Base-by-base conservation (phyloP, 495 filamentous ascomycete species). In the Bombardia bombarda region DNA sequence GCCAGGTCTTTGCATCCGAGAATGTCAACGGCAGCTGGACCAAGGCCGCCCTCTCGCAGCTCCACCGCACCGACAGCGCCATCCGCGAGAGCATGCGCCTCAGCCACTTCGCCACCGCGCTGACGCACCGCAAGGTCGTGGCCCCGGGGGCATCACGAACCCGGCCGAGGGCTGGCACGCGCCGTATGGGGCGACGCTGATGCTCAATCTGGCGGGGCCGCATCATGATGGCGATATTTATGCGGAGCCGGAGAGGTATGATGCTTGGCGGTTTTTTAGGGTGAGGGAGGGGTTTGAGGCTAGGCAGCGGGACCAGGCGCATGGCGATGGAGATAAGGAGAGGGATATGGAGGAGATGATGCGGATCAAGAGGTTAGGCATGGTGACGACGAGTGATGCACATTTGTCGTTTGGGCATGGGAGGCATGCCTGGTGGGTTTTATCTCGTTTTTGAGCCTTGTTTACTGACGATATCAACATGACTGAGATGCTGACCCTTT, bases 331-430 rank as follows among this genome's bases (percentile, higher is more conserved):
- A 10, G 16, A 20, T 0, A 37, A 52, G 35, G 30, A 39, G 26
- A 36, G 32, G 19, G 43, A 53, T 19, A 16, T 28, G 2, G 60
- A 56, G 10, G 62, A 63, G 26, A 50, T 38, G 12, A 16, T 63
- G 25, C 30, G 46, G 31, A 32, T 55, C 4, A 54, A 50, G 47
- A 50, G 52, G 44, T 16, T 61, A 21, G 59, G 61, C 7, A 55
- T 66, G 61, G 61, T 65, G 14, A 65, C 61, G 13, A 65, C 61
- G 32, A 63, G 59, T 23, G 43, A 56, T 9, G 50, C 48, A 19
- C 55, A 56, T 42, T 33, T 65, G 34, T 43, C 61, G 1, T 66
- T 66, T 42, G 62, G 63, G 18, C 62, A 66, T 32, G 62, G 62
- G 14, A 31, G 62, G 32, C 62, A 62, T 46, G 59, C 61, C 10